phyloP scores from a whole-genome alignment of 169 alveolate genomes.

The Eimeria sp. region DNA sequence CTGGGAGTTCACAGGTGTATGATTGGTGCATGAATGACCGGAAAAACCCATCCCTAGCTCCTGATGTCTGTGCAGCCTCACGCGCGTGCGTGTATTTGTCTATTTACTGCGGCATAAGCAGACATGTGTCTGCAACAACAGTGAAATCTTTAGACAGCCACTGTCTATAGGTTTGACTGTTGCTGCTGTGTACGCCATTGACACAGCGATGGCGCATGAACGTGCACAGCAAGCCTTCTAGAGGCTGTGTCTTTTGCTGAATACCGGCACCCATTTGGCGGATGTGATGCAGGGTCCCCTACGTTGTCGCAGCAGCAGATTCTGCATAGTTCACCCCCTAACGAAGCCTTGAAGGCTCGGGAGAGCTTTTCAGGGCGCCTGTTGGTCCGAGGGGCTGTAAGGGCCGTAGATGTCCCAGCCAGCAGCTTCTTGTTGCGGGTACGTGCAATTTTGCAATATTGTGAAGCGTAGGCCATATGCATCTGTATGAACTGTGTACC shows the following conservation, averaged over 20 bases:
- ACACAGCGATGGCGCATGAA: not conserved
- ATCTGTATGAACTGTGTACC: too few species aligned
- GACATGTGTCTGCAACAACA: not conserved
- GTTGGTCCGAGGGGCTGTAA: conserved; percentile 12
- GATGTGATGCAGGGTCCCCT: conserved; percentile 8
- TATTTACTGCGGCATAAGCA: not conserved
- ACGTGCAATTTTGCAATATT: not conserved
- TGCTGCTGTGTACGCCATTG: not conserved
- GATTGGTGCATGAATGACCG: not conserved
- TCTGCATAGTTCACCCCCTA: not conserved
- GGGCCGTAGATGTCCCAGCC: conserved; percentile 29
- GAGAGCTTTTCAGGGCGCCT: conserved; percentile 51
- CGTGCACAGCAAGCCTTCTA: not conserved
- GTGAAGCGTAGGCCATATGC: not conserved
- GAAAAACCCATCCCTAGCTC: not conserved
- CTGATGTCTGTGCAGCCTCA: not conserved
- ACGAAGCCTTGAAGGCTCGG: conserved; percentile 39
- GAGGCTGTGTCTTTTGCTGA: not conserved
- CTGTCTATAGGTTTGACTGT: not conserved
- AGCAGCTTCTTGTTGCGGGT: conserved; percentile 45
- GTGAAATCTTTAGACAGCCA: not conserved
- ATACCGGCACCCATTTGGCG: not conserved
- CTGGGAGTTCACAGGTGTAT: not conserved
- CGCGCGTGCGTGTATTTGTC: not conserved
- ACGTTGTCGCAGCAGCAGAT: not conserved